phyloP scores from a whole-genome alignment of 2,329 filamentous ascomycete species.

The Lachnellula willkommii region DNA sequence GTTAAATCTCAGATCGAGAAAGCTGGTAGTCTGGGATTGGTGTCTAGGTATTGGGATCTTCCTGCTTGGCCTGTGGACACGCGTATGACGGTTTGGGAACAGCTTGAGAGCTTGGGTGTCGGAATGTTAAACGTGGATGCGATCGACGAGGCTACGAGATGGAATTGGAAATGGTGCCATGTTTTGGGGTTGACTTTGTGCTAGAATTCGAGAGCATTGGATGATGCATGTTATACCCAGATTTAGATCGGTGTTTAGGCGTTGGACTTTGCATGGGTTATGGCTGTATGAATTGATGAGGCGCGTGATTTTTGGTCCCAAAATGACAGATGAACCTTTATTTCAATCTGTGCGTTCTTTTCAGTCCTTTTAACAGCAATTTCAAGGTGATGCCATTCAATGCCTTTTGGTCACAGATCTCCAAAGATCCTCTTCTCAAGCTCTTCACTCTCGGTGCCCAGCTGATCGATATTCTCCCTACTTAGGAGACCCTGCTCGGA shows the following conservation, averaged over 20 bases:
- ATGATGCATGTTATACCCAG: neutral
- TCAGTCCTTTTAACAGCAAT: neutral
- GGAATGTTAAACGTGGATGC: constrained; percentile 42
- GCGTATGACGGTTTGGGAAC: constrained; percentile 37
- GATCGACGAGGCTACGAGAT: constrained; percentile 32
- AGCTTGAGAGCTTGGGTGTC: constrained; percentile 34
- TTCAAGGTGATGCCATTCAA: neutral
- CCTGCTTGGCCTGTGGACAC: constrained; percentile 36
- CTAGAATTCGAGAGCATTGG: neutral
- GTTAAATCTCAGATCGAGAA: constrained; percentile 23
- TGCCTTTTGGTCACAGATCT: neutral
- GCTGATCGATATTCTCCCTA: constrained; percentile 11
- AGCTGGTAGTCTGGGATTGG: constrained; percentile 35
- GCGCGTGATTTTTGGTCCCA: too few species aligned
- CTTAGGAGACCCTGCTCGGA: constrained; percentile 27
- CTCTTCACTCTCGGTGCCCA: constrained; percentile 14
- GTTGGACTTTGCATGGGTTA: neutral
- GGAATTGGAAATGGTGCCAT: constrained; percentile 21
- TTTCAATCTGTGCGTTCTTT: neutral
- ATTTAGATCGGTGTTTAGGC: neutral
- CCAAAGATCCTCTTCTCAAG: constrained; percentile 16
- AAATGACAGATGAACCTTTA: neutral
- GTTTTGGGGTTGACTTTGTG: constrained; percentile 16
- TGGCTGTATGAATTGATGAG: neutral
- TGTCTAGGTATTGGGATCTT: constrained; percentile 40